Evolutionary conservation across 1,284 basidiomycete genomes (phyloP), one percentile per base, ranked within the genome.

Genomic region (Wolfiporia cocos): DNA sequence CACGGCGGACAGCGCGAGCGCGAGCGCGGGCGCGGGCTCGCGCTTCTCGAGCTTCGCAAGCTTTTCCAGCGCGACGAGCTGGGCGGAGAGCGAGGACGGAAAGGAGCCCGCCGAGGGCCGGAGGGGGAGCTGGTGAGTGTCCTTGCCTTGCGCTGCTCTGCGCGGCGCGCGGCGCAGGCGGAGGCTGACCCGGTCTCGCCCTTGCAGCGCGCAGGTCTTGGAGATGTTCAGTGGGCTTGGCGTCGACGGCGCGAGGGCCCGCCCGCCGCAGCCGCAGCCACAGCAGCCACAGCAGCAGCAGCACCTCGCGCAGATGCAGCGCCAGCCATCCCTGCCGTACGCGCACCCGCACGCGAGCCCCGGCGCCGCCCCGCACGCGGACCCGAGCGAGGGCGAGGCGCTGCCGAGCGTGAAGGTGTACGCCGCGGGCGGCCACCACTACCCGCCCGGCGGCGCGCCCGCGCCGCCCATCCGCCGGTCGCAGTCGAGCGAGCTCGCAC

Each of bases 181-280:
- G n/a, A n/a, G n/a, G n/a, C n/a, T n/a, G n/a, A n/a, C n/a, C n/a
- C n/a, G n/a, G n/a, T n/a, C n/a, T n/a, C n/a, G n/a, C n/a, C n/a
- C n/a, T n/a, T n/a, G 30, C 46, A 55, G 55, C 47, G 48, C 51
- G 14, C 54, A 49, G 2, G 46, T 58, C 41, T 37, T 54, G 15
- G 54, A 54, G 18, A 49, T 50, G 49, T 58, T 58, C 47, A 43
- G 40, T 11, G 51, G 44, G 10, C 40, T 58, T 32, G 54, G 49
- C 19, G 56, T 58, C 29, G 44, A 48, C 14, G 50, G 28, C 32
- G 31, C 31, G 29, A n/a, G n/a, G n/a, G 9, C 11, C 19, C 17
- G 9, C 36, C 14, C 22, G 17, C 9, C 37, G 6, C 23, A 26
- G 12, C 21, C 34, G 33, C 36, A 33, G 10, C 31, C 15, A 4